Conservation (phyloP, 2,329 filamentous ascomycete species). For the Diplodia scrobiculata region DNA sequence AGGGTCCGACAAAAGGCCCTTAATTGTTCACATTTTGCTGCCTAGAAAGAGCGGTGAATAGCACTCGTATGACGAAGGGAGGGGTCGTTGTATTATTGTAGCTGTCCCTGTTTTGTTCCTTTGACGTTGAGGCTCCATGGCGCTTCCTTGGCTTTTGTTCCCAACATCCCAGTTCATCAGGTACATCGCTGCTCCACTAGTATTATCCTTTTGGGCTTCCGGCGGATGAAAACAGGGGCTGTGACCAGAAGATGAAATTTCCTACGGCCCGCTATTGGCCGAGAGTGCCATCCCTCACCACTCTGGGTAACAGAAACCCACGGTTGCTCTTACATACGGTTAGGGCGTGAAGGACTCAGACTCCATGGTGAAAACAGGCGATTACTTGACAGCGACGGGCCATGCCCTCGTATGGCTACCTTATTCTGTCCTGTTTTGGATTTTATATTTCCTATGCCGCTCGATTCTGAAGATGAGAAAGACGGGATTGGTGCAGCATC, state of each 20-base stretch:
- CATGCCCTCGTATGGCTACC: too few species aligned
- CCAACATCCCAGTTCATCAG: neutral
- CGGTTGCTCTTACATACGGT: neutral
- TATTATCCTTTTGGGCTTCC: neutral
- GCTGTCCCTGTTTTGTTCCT: neutral
- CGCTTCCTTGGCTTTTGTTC: neutral
- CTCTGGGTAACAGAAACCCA: neutral
- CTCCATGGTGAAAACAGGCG: neutral
- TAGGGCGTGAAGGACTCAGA: neutral
- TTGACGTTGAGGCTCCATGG: neutral
- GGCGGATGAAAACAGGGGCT: neutral
- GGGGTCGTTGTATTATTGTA: too few species aligned
- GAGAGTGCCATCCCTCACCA: neutral
- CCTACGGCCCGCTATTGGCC: neutral
- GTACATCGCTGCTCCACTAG: neutral
- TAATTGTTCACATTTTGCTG: too few species aligned
- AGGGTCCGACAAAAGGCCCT: neutral
- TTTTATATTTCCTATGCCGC: neutral
- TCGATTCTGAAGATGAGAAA: too few species aligned
- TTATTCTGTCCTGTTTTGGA: neutral
- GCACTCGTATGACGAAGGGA: too few species aligned
- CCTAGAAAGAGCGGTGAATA: too few species aligned
- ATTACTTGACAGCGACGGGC: neutral
- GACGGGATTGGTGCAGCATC: too few species aligned
- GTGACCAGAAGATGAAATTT: neutral